Percentiles rank a stretch among this genome's conserved stretches.
These are phyloP conservation scores for Trypanosomatidae sp. DNA, from an alignment of 208 protist species.

Conservation along the genomic window DNA sequence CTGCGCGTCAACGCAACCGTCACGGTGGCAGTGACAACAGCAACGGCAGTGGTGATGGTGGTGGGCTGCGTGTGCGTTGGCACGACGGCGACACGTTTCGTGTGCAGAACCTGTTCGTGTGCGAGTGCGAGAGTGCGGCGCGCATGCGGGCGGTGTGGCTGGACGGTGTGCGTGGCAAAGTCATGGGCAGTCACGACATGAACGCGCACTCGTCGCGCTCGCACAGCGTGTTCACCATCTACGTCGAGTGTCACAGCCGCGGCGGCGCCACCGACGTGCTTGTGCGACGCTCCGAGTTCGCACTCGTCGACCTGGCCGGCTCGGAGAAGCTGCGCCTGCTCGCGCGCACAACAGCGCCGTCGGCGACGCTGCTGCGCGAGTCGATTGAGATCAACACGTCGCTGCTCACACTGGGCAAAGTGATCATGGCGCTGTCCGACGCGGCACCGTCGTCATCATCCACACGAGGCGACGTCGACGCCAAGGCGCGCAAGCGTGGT, in stretches of 20 bases:
- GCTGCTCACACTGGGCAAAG: conserved; percentile 81
- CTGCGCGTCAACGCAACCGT: conserved; percentile 1
- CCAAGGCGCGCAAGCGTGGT: conserved; percentile 1
- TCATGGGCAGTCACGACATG: conserved; percentile 70
- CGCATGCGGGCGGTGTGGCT: conserved; percentile 72
- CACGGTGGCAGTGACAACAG: not conserved
- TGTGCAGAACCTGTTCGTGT: conserved; percentile 83
- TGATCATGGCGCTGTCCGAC: conserved; percentile 71
- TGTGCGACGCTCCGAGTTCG: conserved; percentile 46
- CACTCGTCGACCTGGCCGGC: conserved; percentile 86
- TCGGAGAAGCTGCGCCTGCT: conserved; percentile 78
- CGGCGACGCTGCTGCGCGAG: conserved; percentile 45
- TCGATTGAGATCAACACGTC: conserved; percentile 90
- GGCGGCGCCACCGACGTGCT: conserved; percentile 16
- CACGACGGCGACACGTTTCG: conserved; percentile 49
- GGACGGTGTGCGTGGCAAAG: conserved; percentile 54
- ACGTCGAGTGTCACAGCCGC: conserved; percentile 38
- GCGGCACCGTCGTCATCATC: not conserved
- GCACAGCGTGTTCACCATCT: conserved; percentile 85
- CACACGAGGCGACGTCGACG: not conserved
- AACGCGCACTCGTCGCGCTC: conserved; percentile 87
- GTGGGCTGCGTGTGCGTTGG: conserved; percentile 45
- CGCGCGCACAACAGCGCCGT: conserved; percentile 24
- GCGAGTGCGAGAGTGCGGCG: conserved; percentile 37
- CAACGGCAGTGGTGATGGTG: conserved; percentile 1